These are phyloP conservation scores for Penicillium verrucosum DNA, from an alignment of 2,329 filamentous ascomycete genomes.

Conservation along the genomic window DNA sequence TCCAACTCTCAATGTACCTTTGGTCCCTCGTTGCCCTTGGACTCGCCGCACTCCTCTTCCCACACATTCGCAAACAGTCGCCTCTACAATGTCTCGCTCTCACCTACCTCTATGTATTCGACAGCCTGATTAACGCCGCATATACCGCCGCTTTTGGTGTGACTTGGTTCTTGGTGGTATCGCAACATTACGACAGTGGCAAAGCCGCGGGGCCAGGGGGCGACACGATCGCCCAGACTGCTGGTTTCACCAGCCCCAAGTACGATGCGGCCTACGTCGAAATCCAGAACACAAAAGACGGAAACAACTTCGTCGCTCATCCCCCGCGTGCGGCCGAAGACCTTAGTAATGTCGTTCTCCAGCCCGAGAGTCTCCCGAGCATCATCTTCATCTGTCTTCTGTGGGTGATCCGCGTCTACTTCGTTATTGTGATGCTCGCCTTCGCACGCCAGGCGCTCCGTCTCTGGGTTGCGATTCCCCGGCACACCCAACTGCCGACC, in stretches of 20 bases:
- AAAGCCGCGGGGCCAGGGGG: conserved; percentile 49
- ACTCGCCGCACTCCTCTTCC: conserved; percentile 66
- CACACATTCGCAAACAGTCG: conserved; percentile 73
- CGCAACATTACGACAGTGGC: conserved; percentile 51
- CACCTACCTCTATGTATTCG: conserved; percentile 80
- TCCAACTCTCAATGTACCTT: conserved; percentile 88
- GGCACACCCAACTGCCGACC: conserved; percentile 39
- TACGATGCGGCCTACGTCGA: conserved; percentile 59
- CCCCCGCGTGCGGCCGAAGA: conserved; percentile 40
- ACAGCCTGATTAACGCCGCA: conserved; percentile 74
- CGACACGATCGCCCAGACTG: conserved; percentile 58
- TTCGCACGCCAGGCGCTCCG: conserved; percentile 75
- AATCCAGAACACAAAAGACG: conserved; percentile 45
- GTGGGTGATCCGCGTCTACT: conserved; percentile 76
- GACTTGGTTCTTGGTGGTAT: conserved; percentile 79
- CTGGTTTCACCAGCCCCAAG: conserved; percentile 63
- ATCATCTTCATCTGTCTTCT: conserved; percentile 72
- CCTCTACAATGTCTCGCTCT: conserved; percentile 77
- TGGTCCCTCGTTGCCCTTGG: conserved; percentile 74
- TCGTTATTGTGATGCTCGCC: conserved; percentile 76
- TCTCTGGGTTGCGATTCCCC: conserved; percentile 50
- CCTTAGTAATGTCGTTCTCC: conserved; percentile 62
- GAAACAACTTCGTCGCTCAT: conserved; percentile 50
- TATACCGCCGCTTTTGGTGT: conserved; percentile 81
- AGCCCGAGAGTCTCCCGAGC: conserved; percentile 68